Evolutionary conservation across 140 eudicot species (phyloP), one percentile per base, ranked within the genome.

Genomic region (Anethum foeniculum): DNA sequence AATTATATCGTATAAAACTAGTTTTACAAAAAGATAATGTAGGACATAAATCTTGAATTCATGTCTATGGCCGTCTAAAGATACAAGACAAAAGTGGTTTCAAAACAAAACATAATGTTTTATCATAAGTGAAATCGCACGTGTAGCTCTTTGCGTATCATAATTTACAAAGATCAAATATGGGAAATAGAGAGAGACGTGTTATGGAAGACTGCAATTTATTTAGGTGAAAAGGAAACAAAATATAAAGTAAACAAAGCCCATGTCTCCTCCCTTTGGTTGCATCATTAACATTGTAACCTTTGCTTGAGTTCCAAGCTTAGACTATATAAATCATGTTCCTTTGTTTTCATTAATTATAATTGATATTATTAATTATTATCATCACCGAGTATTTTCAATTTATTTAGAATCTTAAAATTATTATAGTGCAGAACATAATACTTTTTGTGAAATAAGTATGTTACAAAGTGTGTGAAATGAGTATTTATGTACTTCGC

Each of bases 191-290:
- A 19, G 25, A 71, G 56, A 43, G 77, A 74, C 56, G 77, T 74
- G 77, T 43, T 10, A 74, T 43, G 1, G 32, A 74, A n/a, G 28
- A 74, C 16, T 43, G 54, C 77, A 43, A 21, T 25, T 5, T 10
- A n/a, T n/a, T 67, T 12, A 67, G 19, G 73, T 16, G 10, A 27
- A 67, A 67, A 28, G 56, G 77, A 74, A 74, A 74, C 77, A 74
- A 1, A 73, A 73, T 7, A 38, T 38, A 73, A 43, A 21, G 77
- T 19, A 72, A 74, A 7, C 77, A 74, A 74, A 74, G 11, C 48
- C 56, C 25, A 3, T 74, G 54, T 74, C 36, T 16, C 58, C 77
- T 44, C 3, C 25, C 46, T 73, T 73, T 34, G 12, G 9, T 72
- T 19, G 41, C 77, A 72, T 72, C 77, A 72, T 73, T 36, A 10